A percentile compares a stretch with the other conserved stretches of the same genome.
These are phyloP conservation scores for Malassezia equina DNA, from an alignment of 1,284 basidiomycete species.

Conservation along the genomic window DNA sequence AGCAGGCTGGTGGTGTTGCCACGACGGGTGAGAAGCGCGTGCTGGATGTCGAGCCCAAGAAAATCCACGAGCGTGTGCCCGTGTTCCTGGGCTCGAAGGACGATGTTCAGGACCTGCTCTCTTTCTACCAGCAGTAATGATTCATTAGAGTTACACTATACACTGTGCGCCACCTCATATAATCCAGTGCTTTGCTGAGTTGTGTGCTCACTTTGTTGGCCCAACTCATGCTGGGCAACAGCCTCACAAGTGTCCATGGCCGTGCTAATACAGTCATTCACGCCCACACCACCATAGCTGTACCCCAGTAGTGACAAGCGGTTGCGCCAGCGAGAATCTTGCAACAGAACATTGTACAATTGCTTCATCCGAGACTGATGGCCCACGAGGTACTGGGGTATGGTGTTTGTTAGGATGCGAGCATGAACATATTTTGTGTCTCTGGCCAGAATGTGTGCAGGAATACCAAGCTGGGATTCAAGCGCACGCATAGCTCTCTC, in stretches of 20 bases:
- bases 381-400: conserved; percentile 69
- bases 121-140: conserved; percentile 14
- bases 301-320: conserved; percentile 69
- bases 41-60: conserved; percentile 77
- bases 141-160: not conserved
- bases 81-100: conserved; percentile 91
- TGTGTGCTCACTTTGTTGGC: not conserved
- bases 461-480: conserved; percentile 27
- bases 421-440: conserved; percentile 49
- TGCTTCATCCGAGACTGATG: conserved; percentile 63
- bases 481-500: conserved; percentile 27
- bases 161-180: not conserved
- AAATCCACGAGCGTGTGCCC: conserved; percentile 83
- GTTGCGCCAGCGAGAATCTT: conserved; percentile 51
- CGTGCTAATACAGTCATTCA: conserved; percentile 67
- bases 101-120: conserved; percentile 67
- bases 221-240: not conserved
- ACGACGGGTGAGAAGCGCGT: conserved; percentile 87
- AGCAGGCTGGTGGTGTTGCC: conserved; percentile 92
- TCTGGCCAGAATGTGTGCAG: conserved; percentile 13
- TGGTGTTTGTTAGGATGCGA: conserved; percentile 61
- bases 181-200: conserved; percentile 1
- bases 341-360: conserved; percentile 53
- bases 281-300: conserved; percentile 75
- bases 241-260: conserved; percentile 15